A percentile compares a stretch with the other conserved stretches of the same genome.
Evolutionary conservation across 768 basidiomycete genomes (phyloP).

Genomic region (Leucosporidium scottii): DNA sequence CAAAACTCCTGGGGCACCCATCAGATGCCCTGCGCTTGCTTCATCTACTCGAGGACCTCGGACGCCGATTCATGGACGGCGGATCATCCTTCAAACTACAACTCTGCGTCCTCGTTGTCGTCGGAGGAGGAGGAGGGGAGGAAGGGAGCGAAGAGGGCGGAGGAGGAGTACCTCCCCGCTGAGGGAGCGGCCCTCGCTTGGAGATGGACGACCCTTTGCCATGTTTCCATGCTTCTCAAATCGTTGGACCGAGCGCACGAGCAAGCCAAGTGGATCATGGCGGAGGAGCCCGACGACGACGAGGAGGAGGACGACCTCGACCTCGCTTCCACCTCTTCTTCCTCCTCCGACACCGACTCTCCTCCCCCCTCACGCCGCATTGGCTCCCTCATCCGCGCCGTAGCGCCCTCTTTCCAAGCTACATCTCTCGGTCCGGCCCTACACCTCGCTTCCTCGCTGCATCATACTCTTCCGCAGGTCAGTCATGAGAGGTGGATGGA

Average conservation of each 20-base stretch:
- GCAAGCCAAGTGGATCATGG: not conserved
- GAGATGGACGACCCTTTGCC: conserved; percentile 28
- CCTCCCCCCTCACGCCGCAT: not conserved
- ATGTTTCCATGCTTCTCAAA: conserved; percentile 27
- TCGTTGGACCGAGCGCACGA: conserved; percentile 9
- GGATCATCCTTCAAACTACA: conserved; percentile 4
- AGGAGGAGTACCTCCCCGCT: conserved; percentile 15
- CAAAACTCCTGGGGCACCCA: conserved; percentile 29
- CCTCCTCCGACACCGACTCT: not conserved
- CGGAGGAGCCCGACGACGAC: not conserved
- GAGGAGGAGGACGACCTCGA: not conserved
- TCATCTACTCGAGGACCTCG: conserved; percentile 31
- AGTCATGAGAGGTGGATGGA: conserved; percentile 15
- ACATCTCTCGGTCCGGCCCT: conserved; percentile 27
- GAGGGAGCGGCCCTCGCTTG: conserved; percentile 21
- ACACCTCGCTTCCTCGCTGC: conserved; percentile 19
- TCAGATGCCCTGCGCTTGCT: conserved; percentile 31
- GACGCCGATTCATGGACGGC: conserved; percentile 17
- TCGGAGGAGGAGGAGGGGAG: no score
- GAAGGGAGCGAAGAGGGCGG: not conserved
- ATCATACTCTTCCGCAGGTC: conserved; percentile 4
- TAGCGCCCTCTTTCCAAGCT: conserved; percentile 30
- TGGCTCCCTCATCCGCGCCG: conserved; percentile 2
- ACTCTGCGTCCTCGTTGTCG: not conserved
- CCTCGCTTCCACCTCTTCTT: not conserved